phyloP scores from a whole-genome alignment of 2,329 filamentous ascomycete species.

The Colletotrichum tropicicola region DNA sequence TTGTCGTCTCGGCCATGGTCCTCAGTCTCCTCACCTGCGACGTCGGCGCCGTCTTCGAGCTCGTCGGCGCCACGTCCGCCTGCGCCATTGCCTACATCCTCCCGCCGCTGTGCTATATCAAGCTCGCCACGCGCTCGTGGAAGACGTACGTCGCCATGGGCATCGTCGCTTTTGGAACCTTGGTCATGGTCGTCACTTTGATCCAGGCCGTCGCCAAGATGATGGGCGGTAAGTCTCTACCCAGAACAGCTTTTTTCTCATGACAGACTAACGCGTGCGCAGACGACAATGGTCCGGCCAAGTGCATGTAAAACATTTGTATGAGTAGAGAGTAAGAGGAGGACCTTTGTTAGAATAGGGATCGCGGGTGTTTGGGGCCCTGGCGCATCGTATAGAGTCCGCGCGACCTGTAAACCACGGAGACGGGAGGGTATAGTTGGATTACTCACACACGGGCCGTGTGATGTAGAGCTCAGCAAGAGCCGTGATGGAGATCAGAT shows the following conservation, averaged over 20 bases:
- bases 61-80: slow-evolving; percentile 94
- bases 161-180: slow-evolving; percentile 79
- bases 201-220: slow-evolving; percentile 78
- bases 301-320: slow-evolving; percentile 26
- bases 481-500: neutral
- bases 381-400: slow-evolving; percentile 2
- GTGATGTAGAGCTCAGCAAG: neutral
- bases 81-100: slow-evolving; percentile 95
- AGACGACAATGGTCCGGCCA: slow-evolving; percentile 22
- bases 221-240: slow-evolving; percentile 50
- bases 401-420: neutral
- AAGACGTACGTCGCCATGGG: slow-evolving; percentile 77
- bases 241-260: neutral
- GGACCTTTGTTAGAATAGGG: neutral
- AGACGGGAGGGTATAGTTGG: neutral
- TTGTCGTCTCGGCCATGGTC: slow-evolving; percentile 82
- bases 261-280: neutral
- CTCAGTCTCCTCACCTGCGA: slow-evolving; percentile 90
- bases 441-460: neutral
- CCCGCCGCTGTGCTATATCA: slow-evolving; percentile 94
- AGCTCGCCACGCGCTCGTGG: slow-evolving; percentile 81
- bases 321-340: neutral
- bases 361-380: neutral
- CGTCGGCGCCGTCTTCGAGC: slow-evolving; percentile 91
- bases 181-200: slow-evolving; percentile 84